phyloP scores from a whole-genome alignment of 31 red algal species.

The Bonnemaisonia californica region DNA sequence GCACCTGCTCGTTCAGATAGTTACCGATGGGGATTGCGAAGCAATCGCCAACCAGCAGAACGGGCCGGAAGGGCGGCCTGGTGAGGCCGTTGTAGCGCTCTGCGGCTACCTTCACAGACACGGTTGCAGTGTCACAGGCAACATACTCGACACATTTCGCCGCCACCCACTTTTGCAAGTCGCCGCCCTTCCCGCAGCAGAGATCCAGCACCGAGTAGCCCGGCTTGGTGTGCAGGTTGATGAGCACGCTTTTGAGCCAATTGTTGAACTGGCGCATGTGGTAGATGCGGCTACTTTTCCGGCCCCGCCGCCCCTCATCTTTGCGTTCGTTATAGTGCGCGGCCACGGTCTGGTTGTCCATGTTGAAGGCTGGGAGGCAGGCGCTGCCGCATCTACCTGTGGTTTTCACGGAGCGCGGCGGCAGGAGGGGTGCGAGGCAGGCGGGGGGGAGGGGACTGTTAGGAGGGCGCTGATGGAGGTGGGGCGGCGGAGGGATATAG shows the following conservation, averaged over 20 bases:
- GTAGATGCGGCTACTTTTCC: slow-evolving; percentile 61
- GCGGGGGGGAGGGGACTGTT: too few species aligned
- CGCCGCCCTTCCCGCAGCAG: slow-evolving; percentile 89
- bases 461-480: too few species aligned
- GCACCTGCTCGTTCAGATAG: slow-evolving; percentile 24
- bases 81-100: slow-evolving; percentile 70
- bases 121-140: slow-evolving; percentile 69
- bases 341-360: slow-evolving; percentile 71
- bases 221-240: slow-evolving; percentile 77
- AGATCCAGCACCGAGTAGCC: slow-evolving; percentile 87
- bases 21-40: slow-evolving; percentile 49
- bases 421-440: too few species aligned
- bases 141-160: slow-evolving; percentile 46
- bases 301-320: slow-evolving; percentile 47
- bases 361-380: too few species aligned
- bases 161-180: slow-evolving; percentile 77
- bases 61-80: slow-evolving; percentile 42
- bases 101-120: slow-evolving; percentile 59
- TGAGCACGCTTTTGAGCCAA: slow-evolving; percentile 91
- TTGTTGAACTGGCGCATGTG: slow-evolving; percentile 89
- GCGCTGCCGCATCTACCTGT: too few species aligned
- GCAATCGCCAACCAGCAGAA: slow-evolving; percentile 76
- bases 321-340: slow-evolving; percentile 75
- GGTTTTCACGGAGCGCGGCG: too few species aligned
- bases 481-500: too few species aligned